phyloP scores from a whole-genome alignment of 2,329 filamentous ascomycete genomes.

The Cephalotrichum gorgonifer region DNA sequence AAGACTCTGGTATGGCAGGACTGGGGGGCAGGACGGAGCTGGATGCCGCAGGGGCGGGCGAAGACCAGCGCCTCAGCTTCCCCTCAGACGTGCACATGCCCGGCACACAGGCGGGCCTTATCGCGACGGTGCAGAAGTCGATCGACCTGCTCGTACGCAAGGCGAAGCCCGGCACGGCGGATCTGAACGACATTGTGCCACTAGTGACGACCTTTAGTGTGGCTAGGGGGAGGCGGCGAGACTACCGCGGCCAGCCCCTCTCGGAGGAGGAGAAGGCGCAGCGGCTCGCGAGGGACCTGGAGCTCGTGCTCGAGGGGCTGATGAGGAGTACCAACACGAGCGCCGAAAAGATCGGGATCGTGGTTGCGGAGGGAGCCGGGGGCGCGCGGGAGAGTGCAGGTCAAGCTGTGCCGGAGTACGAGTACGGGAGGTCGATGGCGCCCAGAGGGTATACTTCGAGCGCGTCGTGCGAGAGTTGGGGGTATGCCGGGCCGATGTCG shows the following conservation, averaged over 20 bases:
- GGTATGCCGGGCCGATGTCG: too few relatives aligned
- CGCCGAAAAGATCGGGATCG: conserved; percentile 19
- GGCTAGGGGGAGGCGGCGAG: conserved; percentile 19
- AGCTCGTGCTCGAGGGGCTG: conserved; percentile 31
- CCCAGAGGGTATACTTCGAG: too few relatives aligned
- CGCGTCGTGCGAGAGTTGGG: too few relatives aligned
- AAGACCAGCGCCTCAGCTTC: not conserved
- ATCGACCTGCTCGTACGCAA: conserved; percentile 33
- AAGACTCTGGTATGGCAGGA: not conserved
- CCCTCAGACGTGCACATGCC: conserved; percentile 16
- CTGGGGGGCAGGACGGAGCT: too few relatives aligned
- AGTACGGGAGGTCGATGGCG: too few relatives aligned
- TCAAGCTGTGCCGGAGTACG: too few relatives aligned
- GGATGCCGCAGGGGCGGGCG: not conserved
- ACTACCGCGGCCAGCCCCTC: not conserved
- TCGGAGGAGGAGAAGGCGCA: conserved; percentile 29
- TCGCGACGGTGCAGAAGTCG: conserved; percentile 33
- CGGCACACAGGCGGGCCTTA: conserved; percentile 30
- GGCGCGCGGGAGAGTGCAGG: not conserved
- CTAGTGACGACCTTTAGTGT: conserved; percentile 34
- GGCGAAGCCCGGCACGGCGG: conserved; percentile 37
- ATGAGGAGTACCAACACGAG: conserved; percentile 31
- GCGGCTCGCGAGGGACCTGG: conserved; percentile 26
- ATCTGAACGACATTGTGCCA: conserved; percentile 38
- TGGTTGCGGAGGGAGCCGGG: not conserved